Evolutionary conservation across 192 early-diverging fungal genomes (phyloP), one percentile per base, ranked within the genome.

Genomic region (Podila clonocystis): DNA sequence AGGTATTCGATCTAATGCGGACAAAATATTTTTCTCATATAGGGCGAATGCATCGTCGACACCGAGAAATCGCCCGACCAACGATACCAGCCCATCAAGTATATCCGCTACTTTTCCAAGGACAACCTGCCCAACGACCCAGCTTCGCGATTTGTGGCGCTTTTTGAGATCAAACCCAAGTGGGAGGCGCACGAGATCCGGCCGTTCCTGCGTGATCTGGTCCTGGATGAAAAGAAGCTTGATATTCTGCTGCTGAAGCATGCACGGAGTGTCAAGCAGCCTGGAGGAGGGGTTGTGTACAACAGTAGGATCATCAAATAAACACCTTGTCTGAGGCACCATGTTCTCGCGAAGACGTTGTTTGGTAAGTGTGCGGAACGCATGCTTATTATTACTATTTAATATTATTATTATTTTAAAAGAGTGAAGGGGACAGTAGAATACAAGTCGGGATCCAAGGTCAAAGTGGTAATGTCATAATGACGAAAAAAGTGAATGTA

Each of bases 111-210:
- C 48, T 84, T 85, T 52, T 76, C 87, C 0, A 65, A 72, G 15
- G 41, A 38, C 1, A 74, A 82, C n/a, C 65, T 89, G 3, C 82
- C 87, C n/a, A 66, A 62, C 15, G 79, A 86, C 28, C 80, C 85
- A 1, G 79, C 84, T 1, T 58, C 66, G 8, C 78, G 87, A 0
- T 89, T 89, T 63, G 68, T 79, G 11, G 68, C 74, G 0, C 63
- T 89, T 0, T 89, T 89, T 36, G 65, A 80, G 13, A 73, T 80
- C 63, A 85, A 86, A 31, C 50, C 38, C 7, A 75, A 84, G 31
- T 89, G 87, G 87, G 68, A 73, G 28, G 73, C 62, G 5, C 83
- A 79, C 15, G 87, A 89, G 24, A 85, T 89, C 24, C 58, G 70
- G 3, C 85, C 85, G 2, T 89, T 82, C 57, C 57, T 89, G 50